Conservation (phyloP, 164 flowering plant species). For the Chloranthus sessilifolius region DNA sequence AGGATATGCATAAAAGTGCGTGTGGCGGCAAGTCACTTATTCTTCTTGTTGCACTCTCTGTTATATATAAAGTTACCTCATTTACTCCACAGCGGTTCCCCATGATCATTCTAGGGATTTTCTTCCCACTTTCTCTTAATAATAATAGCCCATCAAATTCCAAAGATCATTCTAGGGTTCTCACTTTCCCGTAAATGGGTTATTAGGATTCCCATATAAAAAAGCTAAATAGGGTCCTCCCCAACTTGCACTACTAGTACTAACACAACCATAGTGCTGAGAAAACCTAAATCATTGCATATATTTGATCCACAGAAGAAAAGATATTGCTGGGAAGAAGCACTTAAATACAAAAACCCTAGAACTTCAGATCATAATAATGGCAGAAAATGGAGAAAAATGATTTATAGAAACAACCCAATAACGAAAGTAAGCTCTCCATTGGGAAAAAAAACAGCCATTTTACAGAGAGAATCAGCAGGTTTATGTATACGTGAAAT, state of each 20-base stretch:
- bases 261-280: constrained; percentile 15
- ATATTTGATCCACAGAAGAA: neutral
- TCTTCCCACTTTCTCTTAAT: neutral
- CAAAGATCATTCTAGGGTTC: constrained; percentile 21
- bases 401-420: constrained; percentile 9
- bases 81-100: constrained; percentile 16
- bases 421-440: constrained; percentile 4
- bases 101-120: constrained; percentile 11
- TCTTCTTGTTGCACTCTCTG: constrained; percentile 8
- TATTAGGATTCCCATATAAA: constrained; percentile 13
- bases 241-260: constrained; percentile 11
- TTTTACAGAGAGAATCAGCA: constrained; percentile 13
- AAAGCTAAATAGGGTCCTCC: constrained; percentile 7
- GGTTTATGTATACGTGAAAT: neutral
- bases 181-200: constrained; percentile 15
- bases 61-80: constrained; percentile 11
- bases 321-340: neutral
- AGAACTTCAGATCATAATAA: constrained; percentile 8
- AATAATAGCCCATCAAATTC: constrained; percentile 27
- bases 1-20: neutral
- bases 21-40: neutral
- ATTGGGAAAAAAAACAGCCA: constrained; percentile 5
- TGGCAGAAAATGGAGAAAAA: too few relatives aligned
- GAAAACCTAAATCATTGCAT: constrained; percentile 7
- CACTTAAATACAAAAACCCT: constrained; percentile 1